Percentiles rank a stretch among this genome's conserved stretches.
Evolutionary conservation across 140 eudicot species (phyloP).

Genomic region (Ambrosia hybrid): DNA sequence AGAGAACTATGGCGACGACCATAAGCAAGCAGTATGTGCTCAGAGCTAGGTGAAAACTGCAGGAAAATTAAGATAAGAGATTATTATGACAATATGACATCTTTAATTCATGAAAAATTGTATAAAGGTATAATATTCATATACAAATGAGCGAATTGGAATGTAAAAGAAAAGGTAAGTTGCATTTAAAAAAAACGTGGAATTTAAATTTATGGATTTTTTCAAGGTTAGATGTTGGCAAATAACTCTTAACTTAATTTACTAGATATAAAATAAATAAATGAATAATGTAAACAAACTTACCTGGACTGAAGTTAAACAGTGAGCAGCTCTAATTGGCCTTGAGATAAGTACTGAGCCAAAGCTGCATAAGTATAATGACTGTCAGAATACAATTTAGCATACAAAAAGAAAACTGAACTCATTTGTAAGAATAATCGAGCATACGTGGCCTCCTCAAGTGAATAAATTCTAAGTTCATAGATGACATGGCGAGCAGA

Average conservation of each 20-base stretch:
- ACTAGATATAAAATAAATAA: neutral
- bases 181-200: neutral
- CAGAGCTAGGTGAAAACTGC: conserved; percentile 98
- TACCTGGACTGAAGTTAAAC: conserved; percentile 98
- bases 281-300: conserved; percentile 7
- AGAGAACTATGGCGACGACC: conserved; percentile 96
- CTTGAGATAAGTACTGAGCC: conserved; percentile 85
- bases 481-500: conserved; percentile 87
- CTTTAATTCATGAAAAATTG: neutral
- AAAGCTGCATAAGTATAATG: conserved; percentile 51
- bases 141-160: neutral
- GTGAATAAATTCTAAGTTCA: conserved; percentile 91
- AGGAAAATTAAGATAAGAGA: conserved; percentile 10
- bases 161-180: neutral
- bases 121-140: too few species aligned
- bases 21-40: conserved; percentile 93
- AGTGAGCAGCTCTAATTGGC: conserved; percentile 96
- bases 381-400: conserved; percentile 15
- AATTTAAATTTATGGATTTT: neutral
- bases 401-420: neutral
- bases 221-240: conserved; percentile 7
- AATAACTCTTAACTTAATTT: neutral
- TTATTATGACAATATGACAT: neutral
- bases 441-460: conserved; percentile 81
- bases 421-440: neutral